Conservation (phyloP, 371 early-diverging fungal species). For the Apophysomyces sp. region DNA sequence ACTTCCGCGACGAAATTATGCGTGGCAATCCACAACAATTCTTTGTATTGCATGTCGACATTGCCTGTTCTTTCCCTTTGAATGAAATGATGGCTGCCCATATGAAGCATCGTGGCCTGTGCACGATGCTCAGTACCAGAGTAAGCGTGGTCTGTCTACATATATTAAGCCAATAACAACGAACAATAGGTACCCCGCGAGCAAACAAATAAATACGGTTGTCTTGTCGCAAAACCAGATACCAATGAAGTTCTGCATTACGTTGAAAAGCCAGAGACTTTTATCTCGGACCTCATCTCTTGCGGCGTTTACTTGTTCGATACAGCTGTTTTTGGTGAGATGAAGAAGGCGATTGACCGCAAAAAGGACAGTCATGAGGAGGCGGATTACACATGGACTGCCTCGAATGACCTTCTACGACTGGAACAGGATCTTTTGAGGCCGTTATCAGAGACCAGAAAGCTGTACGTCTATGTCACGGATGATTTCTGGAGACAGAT, state of each 20-base stretch:
- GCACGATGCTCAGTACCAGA: conserved; percentile 87
- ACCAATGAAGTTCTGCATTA: conserved; percentile 91
- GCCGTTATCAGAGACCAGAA: conserved; percentile 76
- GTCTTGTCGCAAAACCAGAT: conserved; percentile 84
- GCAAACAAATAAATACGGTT: conserved; percentile 86
- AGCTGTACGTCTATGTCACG: conserved; percentile 80
- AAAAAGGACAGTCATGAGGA: conserved; percentile 62
- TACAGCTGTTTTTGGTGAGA: conserved; percentile 79
- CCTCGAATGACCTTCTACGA: conserved; percentile 70
- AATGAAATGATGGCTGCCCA: conserved; percentile 83
- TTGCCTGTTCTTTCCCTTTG: conserved; percentile 93
- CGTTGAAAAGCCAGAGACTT: conserved; percentile 96
- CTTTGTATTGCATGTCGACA: conserved; percentile 96
- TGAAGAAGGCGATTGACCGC: conserved; percentile 66
- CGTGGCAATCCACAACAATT: conserved; percentile 87
- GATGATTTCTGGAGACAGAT: conserved; percentile 92
- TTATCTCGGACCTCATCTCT: conserved; percentile 90
- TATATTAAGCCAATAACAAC: not conserved
- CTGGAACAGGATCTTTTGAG: conserved; percentile 93
- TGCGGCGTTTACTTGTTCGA: conserved; percentile 94
- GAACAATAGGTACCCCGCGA: conserved; percentile 63
- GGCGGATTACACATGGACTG: conserved; percentile 50
- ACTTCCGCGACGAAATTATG: conserved; percentile 95
- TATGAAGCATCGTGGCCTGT: conserved; percentile 71
- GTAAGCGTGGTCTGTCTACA: conserved; percentile 26